Conservation (phyloP, 345 rosid genomes). For the Noccaea bulbosa region DNA sequence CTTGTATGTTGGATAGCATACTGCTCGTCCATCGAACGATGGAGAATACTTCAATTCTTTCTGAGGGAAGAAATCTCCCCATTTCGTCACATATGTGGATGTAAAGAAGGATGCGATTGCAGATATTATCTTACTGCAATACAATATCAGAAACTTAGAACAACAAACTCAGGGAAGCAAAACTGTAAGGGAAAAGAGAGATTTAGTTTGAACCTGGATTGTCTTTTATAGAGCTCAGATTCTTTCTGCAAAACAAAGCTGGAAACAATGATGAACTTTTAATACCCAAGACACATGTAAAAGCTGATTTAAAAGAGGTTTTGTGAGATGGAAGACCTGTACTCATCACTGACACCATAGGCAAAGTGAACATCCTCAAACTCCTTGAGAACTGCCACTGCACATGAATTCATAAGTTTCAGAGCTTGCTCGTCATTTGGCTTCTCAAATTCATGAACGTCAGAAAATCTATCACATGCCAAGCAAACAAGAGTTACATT, state of each 20-base stretch:
- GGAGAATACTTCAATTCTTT: constrained; percentile 74
- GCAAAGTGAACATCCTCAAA: constrained; percentile 70
- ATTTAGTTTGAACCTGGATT: constrained; percentile 54
- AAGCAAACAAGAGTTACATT: constrained; percentile 42
- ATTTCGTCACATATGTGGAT: constrained; percentile 64
- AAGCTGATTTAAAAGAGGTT: constrained; percentile 11
- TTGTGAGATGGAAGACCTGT: constrained; percentile 54
- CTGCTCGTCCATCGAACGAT: constrained; percentile 89
- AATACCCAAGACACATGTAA: constrained; percentile 12
- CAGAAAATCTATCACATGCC: constrained; percentile 70
- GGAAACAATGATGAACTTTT: constrained; percentile 41
- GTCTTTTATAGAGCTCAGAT: constrained; percentile 65
- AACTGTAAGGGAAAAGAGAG: background rate
- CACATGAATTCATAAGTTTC: constrained; percentile 89
- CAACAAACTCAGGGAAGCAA: background rate
- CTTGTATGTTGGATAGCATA: constrained; percentile 79
- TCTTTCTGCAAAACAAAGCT: constrained; percentile 77
- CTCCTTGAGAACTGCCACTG: constrained; percentile 70
- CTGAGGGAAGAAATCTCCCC: constrained; percentile 72
- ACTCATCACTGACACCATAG: constrained; percentile 93
- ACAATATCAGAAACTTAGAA: background rate
- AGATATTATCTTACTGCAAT: constrained; percentile 67
- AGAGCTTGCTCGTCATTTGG: constrained; percentile 88
- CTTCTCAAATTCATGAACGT: constrained; percentile 80
- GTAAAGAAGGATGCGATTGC: constrained; percentile 72